phyloP scores from a whole-genome alignment of 345 rosid species.

The Rhodamnia argentea region DNA sequence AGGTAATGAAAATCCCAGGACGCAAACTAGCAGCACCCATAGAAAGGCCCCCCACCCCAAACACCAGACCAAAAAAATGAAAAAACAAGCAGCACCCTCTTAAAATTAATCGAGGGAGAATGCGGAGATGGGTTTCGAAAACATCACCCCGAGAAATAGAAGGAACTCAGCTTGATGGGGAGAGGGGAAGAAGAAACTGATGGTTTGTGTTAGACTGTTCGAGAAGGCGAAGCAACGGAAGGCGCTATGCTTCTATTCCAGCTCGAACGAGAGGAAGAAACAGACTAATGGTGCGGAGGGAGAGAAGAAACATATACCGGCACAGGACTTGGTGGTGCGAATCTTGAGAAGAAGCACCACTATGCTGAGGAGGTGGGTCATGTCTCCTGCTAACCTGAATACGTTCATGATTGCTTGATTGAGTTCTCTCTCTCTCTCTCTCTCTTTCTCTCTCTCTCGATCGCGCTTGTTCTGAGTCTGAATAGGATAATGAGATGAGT shows the following conservation, averaged over 20 bases:
- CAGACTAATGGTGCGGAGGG: not conserved
- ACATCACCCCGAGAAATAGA: not conserved
- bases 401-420: slow-evolving; percentile 11
- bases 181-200: not conserved
- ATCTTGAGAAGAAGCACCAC: slow-evolving; percentile 31
- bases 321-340: slow-evolving; percentile 24
- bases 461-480: not conserved
- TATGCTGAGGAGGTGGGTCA: slow-evolving; percentile 28
- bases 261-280: not conserved
- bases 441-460: not conserved
- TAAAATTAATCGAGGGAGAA: not conserved
- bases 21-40: not conserved
- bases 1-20: not conserved
- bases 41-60: too few relatives aligned
- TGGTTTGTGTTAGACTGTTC: not conserved
- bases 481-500: not conserved
- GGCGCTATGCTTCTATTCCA: not conserved
- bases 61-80: too few relatives aligned
- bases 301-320: slow-evolving; percentile 1
- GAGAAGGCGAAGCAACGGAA: not conserved
- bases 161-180: not conserved
- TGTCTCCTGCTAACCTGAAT: slow-evolving; percentile 27
- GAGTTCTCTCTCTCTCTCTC: not conserved
- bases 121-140: not conserved
- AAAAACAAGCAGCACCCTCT: not conserved